Evolutionary conservation across 208 protist species (phyloP).

Genomic region (Crithidia bombi): DNA sequence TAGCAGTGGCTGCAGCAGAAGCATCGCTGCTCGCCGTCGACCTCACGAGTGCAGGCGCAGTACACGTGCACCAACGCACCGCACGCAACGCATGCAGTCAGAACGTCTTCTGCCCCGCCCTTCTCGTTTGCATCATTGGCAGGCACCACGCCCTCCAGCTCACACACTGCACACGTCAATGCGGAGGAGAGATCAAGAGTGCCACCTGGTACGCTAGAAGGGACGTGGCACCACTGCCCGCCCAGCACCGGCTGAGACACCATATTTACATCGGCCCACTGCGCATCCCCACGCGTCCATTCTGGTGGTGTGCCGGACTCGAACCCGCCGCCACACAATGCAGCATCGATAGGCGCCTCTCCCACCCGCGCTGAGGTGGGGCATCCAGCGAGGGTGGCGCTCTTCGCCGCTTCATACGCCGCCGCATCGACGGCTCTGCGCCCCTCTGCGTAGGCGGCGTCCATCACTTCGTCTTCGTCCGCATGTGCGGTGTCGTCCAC

Average conservation of each 20-base stretch:
- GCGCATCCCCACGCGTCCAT: no score
- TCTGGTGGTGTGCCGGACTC: no score
- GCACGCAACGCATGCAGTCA: constrained; percentile 34
- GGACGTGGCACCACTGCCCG: not conserved
- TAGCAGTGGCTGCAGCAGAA: constrained; percentile 34
- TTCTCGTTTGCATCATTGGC: not conserved
- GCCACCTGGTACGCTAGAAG: not conserved
- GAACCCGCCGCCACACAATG: not conserved
- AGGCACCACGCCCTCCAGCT: constrained; percentile 35
- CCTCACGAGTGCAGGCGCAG: constrained; percentile 18
- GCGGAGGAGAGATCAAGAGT: not conserved
- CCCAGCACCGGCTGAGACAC: constrained; percentile 30
- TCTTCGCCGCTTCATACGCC: constrained; percentile 9
- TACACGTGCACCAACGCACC: constrained; percentile 24
- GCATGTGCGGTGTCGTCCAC: not conserved
- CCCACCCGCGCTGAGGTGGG: not conserved
- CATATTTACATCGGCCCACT: constrained; percentile 7
- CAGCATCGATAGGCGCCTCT: not conserved
- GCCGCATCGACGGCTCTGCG: constrained; percentile 6
- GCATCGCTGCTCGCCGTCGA: not conserved
- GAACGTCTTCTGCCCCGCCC: constrained; percentile 10
- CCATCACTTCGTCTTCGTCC: not conserved
- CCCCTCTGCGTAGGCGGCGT: constrained; percentile 7
- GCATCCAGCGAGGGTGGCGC: constrained; percentile 14
- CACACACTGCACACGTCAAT: constrained; percentile 46